Evolutionary conservation across 768 basidiomycete genomes (phyloP), one percentile per base, ranked within the genome.

Genomic region (Suillus weaverae): DNA sequence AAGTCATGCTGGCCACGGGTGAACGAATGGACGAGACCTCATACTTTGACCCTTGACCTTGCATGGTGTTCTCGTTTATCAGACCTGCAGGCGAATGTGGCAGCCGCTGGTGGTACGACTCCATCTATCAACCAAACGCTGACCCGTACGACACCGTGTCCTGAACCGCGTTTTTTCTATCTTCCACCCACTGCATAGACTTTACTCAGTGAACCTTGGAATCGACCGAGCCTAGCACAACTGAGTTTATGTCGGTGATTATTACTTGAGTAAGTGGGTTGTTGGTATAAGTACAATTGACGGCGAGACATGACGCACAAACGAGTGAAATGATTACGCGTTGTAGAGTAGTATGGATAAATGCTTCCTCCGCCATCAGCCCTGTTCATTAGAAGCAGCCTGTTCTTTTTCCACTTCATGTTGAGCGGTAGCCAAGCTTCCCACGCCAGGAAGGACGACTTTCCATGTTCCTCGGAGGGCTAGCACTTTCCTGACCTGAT

Each of bases 401-500:
- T 61, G 69, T 66, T 81, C 82, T 55, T 77, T 71, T 66, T 71
- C 63, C 8, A 76, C 72, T 43, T 75, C 73, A 26, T 68, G 71
- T 26, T 61, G 70, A 60, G 60, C 61, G 20, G 66, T 70, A 46
- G 69, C 64, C 33, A 76, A 70, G 62, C 71, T 81, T 44, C 81
- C 75, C 44, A 94, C 75, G 35, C 89, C 89, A 41, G 92, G 92
- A 5, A 94, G 78, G 3, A 81, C 80, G 36, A 94, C 73, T 66
- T 84, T 87, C 88, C 89, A 91, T 13, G 85, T 85, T 32, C 85
- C 87, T 64, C 82, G 78, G 32, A 83, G 72, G 56, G 85, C 83
- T 60, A 91, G 79, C 22, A 86, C 81, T 55, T 85, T 84, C 46
- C 92, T 84, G 0, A 97, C 85, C 76, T 97, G 92, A 68, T 90